Conservation (phyloP, 164 flowering plant species). For the Macadamia integrifolia region DNA sequence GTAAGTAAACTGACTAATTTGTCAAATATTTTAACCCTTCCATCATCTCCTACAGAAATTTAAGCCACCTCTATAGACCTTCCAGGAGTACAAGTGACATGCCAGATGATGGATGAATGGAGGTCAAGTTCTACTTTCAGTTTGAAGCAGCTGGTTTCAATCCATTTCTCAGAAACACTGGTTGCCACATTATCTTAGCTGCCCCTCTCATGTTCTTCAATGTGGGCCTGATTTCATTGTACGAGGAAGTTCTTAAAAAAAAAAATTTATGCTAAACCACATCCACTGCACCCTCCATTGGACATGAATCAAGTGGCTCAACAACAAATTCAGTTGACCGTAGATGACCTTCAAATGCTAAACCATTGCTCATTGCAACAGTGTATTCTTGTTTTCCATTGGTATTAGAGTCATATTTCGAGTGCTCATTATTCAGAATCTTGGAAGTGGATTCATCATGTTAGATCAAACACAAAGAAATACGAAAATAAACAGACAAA, state of each 20-base stretch:
- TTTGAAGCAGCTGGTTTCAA: slow-evolving; percentile 63
- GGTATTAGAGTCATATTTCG: too few relatives aligned
- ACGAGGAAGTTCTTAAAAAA: slow-evolving; percentile 23
- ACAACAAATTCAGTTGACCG: too few relatives aligned
- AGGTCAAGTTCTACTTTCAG: slow-evolving; percentile 74
- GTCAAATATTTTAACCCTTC: slow-evolving; percentile 14
- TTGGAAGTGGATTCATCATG: too few relatives aligned
- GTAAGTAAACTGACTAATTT: background rate
- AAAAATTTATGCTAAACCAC: too few relatives aligned
- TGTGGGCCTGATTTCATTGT: slow-evolving; percentile 78
- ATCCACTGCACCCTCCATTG: too few relatives aligned
- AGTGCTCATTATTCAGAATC: too few relatives aligned
- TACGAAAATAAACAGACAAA: too few relatives aligned
- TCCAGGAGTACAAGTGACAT: slow-evolving; percentile 35
- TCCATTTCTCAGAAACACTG: slow-evolving; percentile 84
- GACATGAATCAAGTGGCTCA: too few relatives aligned
- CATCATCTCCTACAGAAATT: slow-evolving; percentile 12
- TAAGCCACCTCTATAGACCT: slow-evolving; percentile 9
- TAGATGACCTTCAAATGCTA: too few relatives aligned
- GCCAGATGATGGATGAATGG: slow-evolving; percentile 51
- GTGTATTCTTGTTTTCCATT: too few relatives aligned
- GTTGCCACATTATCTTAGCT: slow-evolving; percentile 82
- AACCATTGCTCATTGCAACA: too few relatives aligned
- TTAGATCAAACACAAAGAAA: too few relatives aligned
- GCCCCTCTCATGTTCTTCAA: slow-evolving; percentile 83